Conservation (phyloP, 2,329 filamentous ascomycete genomes). For the Paecilomyces fulvus region DNA sequence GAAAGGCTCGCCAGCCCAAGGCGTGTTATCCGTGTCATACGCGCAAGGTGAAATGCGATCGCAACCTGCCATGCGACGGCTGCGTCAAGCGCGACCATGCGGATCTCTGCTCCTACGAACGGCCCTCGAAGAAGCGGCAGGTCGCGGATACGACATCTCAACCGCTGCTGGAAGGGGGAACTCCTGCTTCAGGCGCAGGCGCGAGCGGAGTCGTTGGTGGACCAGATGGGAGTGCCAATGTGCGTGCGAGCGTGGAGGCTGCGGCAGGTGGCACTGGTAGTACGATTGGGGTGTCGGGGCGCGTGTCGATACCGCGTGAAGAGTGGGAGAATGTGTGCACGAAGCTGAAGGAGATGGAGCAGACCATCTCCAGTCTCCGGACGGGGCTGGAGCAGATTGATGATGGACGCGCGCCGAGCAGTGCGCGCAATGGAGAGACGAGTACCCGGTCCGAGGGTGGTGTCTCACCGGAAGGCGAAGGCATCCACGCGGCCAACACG, state of each 20-base stretch:
- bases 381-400: slow-evolving; percentile 31
- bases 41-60: slow-evolving; percentile 43
- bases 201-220: slow-evolving; percentile 1
- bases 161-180: slow-evolving; percentile 1
- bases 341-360: slow-evolving; percentile 36
- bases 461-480: slow-evolving; percentile 40
- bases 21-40: slow-evolving; percentile 40
- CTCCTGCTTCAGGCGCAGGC: neutral
- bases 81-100: slow-evolving; percentile 43
- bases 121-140: slow-evolving; percentile 38
- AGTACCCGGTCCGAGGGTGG: slow-evolving; percentile 12
- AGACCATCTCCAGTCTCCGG: slow-evolving; percentile 30
- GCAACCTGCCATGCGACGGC: slow-evolving; percentile 41
- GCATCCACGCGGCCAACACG: slow-evolving; percentile 53
- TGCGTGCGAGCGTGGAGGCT: slow-evolving; percentile 8
- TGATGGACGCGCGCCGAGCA: slow-evolving; percentile 12
- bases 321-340: slow-evolving; percentile 38
- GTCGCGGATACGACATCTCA: slow-evolving; percentile 13
- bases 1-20: slow-evolving; percentile 38
- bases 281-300: slow-evolving; percentile 10
- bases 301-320: slow-evolving; percentile 33
- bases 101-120: slow-evolving; percentile 42
- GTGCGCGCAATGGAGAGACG: slow-evolving; percentile 15
- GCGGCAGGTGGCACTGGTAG: slow-evolving; percentile 4
- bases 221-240: slow-evolving; percentile 2